Evolutionary conservation across 1,139 yeast species (phyloP).

Genomic region (Scheffersomyces cryptocercus): DNA sequence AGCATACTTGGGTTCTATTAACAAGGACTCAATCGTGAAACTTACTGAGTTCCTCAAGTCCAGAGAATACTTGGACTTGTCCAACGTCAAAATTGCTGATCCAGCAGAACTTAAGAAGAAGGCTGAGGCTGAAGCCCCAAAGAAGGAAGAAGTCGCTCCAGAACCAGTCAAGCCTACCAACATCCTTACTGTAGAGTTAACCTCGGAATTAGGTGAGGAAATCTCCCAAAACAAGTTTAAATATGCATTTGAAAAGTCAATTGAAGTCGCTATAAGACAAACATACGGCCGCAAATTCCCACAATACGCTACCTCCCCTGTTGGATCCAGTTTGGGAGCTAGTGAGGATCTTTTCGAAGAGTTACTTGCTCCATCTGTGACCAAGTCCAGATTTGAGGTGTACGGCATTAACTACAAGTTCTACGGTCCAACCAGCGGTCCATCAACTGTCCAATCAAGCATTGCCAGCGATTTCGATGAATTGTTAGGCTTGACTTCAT

Average conservation of each 20-base stretch:
- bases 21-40: conserved; percentile 50
- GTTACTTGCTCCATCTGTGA: conserved; percentile 57
- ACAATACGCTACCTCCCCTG: conserved; percentile 47
- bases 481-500: conserved; percentile 44
- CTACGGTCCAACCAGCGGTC: conserved; percentile 10
- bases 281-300: conserved; percentile 47
- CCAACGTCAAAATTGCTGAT: conserved; percentile 60
- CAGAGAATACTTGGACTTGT: conserved; percentile 71
- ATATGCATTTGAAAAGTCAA: conserved; percentile 31
- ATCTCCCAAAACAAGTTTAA: conserved; percentile 30
- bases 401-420: conserved; percentile 31
- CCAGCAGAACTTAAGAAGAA: conserved; percentile 23
- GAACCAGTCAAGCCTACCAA: conserved; percentile 31
- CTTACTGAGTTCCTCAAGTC: conserved; percentile 59
- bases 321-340: conserved; percentile 15
- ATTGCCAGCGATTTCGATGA: conserved; percentile 34
- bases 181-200: conserved; percentile 25
- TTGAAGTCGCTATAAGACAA: conserved; percentile 33
- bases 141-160: conserved; percentile 13
- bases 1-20: conserved; percentile 75
- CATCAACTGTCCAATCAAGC: conserved; percentile 7
- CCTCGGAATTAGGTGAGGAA: conserved; percentile 28
- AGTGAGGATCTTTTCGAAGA: conserved; percentile 68
- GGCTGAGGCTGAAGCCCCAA: conserved; percentile 12
- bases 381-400: conserved; percentile 58